These are phyloP conservation scores for Penicillium nordicum DNA, from an alignment of 2,329 filamentous ascomycete species.

Conservation along the genomic window DNA sequence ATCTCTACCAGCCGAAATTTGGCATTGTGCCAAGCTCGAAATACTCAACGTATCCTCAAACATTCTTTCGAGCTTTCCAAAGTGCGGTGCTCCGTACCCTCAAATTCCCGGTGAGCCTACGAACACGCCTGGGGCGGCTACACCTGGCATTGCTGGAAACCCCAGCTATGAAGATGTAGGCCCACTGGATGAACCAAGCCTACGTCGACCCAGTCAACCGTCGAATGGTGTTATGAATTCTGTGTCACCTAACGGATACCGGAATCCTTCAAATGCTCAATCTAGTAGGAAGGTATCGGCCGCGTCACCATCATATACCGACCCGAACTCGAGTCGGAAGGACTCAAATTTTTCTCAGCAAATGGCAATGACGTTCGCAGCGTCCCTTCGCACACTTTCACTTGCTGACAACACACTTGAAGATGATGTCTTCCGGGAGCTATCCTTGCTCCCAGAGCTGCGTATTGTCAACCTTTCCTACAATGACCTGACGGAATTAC, in stretches of 20 bases:
- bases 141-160: constrained; percentile 54
- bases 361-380: constrained; percentile 80
- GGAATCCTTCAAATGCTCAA: constrained; percentile 83
- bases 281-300: constrained; percentile 82
- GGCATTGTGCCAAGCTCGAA: constrained; percentile 88
- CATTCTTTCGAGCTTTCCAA: constrained; percentile 84
- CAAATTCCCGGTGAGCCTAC: constrained; percentile 53
- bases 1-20: constrained; percentile 86
- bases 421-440: constrained; percentile 91
- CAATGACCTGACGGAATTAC: constrained; percentile 90
- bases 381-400: constrained; percentile 77
- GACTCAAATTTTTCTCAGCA: constrained; percentile 83
- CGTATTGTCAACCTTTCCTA: constrained; percentile 90
- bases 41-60: constrained; percentile 95
- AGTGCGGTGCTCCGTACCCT: constrained; percentile 66
- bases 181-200: constrained; percentile 59
- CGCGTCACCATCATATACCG: constrained; percentile 63
- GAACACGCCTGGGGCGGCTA: constrained; percentile 45
- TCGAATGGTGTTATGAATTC: constrained; percentile 74
- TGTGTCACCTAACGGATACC: constrained; percentile 61
- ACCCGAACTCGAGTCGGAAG: constrained; percentile 65
- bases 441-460: constrained; percentile 76
- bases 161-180: constrained; percentile 77
- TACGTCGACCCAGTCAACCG: constrained; percentile 77
- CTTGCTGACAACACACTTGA: constrained; percentile 91